Conservation (phyloP, 1,284 basidiomycete genomes). For the Ceratobasidium sp. region DNA sequence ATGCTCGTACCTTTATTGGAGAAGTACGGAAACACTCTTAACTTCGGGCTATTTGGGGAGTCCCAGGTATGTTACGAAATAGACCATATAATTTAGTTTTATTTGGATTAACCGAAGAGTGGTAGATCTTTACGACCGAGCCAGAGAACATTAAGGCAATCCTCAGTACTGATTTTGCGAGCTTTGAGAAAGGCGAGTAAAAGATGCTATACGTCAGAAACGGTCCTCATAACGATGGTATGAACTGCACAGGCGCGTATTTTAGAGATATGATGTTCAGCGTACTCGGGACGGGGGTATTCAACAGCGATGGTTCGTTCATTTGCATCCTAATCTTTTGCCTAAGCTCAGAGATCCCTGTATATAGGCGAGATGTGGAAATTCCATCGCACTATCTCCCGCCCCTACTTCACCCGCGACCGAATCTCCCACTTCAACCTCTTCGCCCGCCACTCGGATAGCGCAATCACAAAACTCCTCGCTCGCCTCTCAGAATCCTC, state of each 20-base stretch:
- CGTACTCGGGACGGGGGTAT: conserved; percentile 20
- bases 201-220: neutral
- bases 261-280: no score
- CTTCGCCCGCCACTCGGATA: conserved; percentile 52
- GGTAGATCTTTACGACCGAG: conserved; percentile 26
- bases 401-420: conserved; percentile 56
- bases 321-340: neutral
- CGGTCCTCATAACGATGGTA: no score
- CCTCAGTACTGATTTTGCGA: conserved; percentile 22
- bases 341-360: neutral
- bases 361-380: conserved; percentile 48
- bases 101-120: neutral
- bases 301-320: conserved; percentile 20
- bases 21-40: conserved; percentile 4
- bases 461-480: conserved; percentile 46
- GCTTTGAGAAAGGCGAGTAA: conserved; percentile 21
- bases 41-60: neutral
- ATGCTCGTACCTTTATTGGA: neutral
- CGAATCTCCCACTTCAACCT: conserved; percentile 54
- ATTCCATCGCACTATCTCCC: conserved; percentile 53
- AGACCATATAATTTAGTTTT: no score
- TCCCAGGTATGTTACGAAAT: no score
- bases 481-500: conserved; percentile 46
- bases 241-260: no score
- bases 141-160: conserved; percentile 27